Evolutionary conservation across 768 basidiomycete genomes (phyloP).

Genomic region (Paxillus involutus): DNA sequence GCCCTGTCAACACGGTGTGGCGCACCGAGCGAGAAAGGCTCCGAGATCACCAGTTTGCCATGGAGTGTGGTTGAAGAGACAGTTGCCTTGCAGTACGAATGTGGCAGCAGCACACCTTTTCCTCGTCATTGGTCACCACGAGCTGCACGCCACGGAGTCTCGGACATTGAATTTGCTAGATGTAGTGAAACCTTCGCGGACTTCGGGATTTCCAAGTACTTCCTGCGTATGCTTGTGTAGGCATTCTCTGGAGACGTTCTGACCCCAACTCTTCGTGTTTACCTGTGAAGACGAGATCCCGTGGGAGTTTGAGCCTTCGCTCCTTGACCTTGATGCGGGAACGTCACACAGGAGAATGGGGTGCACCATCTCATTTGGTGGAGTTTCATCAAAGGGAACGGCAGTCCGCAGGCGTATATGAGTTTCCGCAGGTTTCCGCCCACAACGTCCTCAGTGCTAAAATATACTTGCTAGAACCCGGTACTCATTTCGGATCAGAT

Average conservation of each 20-base stretch:
- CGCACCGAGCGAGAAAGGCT: constrained; percentile 11
- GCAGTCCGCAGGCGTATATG: constrained; percentile 24
- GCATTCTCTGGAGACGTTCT: constrained; percentile 9
- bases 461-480: constrained; percentile 12
- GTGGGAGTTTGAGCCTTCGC: constrained; percentile 1
- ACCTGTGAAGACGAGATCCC: constrained; percentile 3
- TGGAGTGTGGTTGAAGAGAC: background rate
- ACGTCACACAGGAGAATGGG: constrained; percentile 9
- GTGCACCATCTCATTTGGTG: constrained; percentile 20
- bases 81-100: constrained; percentile 12
- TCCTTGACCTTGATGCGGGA: constrained; percentile 5
- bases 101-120: background rate
- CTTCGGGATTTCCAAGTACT: background rate
- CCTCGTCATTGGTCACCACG: constrained; percentile 1
- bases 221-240: background rate
- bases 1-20: constrained; percentile 17
- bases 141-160: constrained; percentile 25
- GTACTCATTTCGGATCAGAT: constrained; percentile 23
- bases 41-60: constrained; percentile 4
- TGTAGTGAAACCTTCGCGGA: constrained; percentile 29
- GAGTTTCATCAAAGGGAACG: constrained; percentile 22
- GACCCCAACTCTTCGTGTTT: constrained; percentile 4
- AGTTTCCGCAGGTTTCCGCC: background rate
- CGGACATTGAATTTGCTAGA: constrained; percentile 28
- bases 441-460: constrained; percentile 9